Evolutionary conservation across 257 asterid genomes (phyloP), one percentile per base, ranked within the genome.

Genomic region (Gardenia jasminoides): DNA sequence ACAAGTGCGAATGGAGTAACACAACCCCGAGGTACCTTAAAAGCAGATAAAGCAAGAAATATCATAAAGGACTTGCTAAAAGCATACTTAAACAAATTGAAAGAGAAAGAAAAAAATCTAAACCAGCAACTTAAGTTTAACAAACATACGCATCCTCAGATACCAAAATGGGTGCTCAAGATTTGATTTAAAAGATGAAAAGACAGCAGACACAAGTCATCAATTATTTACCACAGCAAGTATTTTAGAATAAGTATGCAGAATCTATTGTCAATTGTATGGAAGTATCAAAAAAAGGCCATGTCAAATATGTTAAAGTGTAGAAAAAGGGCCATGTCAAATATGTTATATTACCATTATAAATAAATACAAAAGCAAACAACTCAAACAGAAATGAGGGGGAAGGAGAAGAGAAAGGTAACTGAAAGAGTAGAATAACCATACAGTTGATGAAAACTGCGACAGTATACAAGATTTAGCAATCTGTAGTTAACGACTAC

Each of bases 1-100:
- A 92, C 89, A 79, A 93, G 87, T 24, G 98, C 94, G 80, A 95
- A 93, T 39, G 99, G 99, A 82, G 98, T 95, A 82, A 95, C 97
- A 78, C 93, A 92, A 39, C 97, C 98, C 39, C 90, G 85, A 41
- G 98, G 97, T 75, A 95, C 97, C 98, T 95, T 76, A 84, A 75
- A 79, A 83, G 64, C 65, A 80, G 79, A 67, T 24, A 79, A 78
- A 79, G 26, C 65, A 65, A 69, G 50, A 70, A 50, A 30, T 36
- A 64, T 70, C 54, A 66, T 70, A 28, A 81, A 77, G 61, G 72
- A 70, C 67, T 74, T 72, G 80, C 46, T 28, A 75, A 48, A 50
- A 62, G 59, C 36, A 43, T 64, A 36, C 59, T 64, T 30, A 33
- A 64, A 33, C 74, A 58, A 6, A 30, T 48, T n/a, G 74, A 68